Evolutionary conservation across 1,284 basidiomycete species (phyloP), one percentile per base, ranked within the genome.

Genomic region (Gomphus bonarii): DNA sequence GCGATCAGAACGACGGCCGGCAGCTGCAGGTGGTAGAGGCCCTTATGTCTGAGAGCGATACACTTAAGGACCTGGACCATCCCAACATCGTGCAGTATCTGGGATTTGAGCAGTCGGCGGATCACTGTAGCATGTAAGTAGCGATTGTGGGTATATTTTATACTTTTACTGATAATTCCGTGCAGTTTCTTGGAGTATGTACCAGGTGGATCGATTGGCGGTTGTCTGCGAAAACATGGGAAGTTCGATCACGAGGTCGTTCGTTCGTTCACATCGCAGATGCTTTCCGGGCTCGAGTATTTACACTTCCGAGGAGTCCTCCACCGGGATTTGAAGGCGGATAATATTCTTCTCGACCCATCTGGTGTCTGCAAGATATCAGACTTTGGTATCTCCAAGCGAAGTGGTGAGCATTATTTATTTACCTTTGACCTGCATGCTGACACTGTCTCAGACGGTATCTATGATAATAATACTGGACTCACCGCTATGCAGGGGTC

Each of bases 21-120:
- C 95, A 97, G 66, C 76, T 83, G 55, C 82, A 81, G 40, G 86
- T 95, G 59, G 90, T 99, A 55, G 88, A 95, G 61, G 94, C 95
- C 0, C 74, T 99, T 61, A 91, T 94, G 69, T 81, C 88, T 61
- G 97, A 99, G 73, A 97, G 95, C 67, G 91, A 95, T 70, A 90
- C 93, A 3, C 75, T 99, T 62, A 95, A 97, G 70, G 95, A 97
- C 65, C 76, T 99, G 38, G 95, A 99, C 67, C 97, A 99, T 72
- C 89, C 92, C 4, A 85, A 99, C 65, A 95, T 99, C 63, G 97
- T 99, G 42, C 88, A 94, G 58, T 99, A 99, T 69, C 84, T 99
- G 48, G 95, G 95, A n/a, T 94, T 91, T 64, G 97, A 99, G 71
- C 90, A 95, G 70, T 95, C 91, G 0, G 82, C 84, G 3, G 81